Conservation (phyloP, 352 stramenopile species). For the Globisporangium mamillatum region DNA sequence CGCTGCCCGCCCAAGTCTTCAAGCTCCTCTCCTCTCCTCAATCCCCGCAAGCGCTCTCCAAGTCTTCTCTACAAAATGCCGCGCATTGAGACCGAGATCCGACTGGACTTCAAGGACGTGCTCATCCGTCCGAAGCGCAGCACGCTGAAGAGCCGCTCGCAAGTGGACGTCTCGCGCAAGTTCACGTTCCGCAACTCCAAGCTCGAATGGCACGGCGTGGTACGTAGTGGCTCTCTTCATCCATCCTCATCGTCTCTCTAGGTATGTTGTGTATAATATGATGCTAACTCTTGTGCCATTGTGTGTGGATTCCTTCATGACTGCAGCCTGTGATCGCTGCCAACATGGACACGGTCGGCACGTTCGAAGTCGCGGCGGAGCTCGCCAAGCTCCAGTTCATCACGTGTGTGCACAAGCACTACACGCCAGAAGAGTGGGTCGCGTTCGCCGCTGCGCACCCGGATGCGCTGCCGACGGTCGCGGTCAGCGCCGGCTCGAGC, state of each 20-base stretch:
- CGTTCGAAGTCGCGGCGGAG: slow-evolving; percentile 86
- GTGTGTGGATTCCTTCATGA: not conserved
- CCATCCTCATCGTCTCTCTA: not conserved
- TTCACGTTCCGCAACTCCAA: slow-evolving; percentile 79
- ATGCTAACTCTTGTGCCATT: not conserved
- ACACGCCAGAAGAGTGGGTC: slow-evolving; percentile 67
- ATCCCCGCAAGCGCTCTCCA: not conserved
- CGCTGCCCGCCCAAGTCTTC: slow-evolving; percentile 4
- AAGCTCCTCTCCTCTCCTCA: not conserved
- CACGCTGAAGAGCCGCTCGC: slow-evolving; percentile 86
- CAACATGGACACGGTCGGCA: slow-evolving; percentile 93
- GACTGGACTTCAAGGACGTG: slow-evolving; percentile 93
- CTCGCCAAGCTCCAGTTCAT: slow-evolving; percentile 82
- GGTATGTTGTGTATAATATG: not conserved
- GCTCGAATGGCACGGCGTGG: slow-evolving; percentile 69
- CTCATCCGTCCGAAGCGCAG: slow-evolving; percentile 92
- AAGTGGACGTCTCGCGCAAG: slow-evolving; percentile 75
- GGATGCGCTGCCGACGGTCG: slow-evolving; percentile 65
- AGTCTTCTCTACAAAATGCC: slow-evolving; percentile 46
- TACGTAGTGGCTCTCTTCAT: slow-evolving; percentile 22
- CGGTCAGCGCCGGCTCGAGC: slow-evolving; percentile 76
- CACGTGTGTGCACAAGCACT: slow-evolving; percentile 92
- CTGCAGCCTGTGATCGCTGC: slow-evolving; percentile 82
- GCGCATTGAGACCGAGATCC: slow-evolving; percentile 88
- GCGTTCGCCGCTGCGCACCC: slow-evolving; percentile 50